A percentile compares a stretch with the other conserved stretches of the same genome.
phyloP scores from a whole-genome alignment of 768 basidiomycete species.

The Phanerochaete carnosa region DNA sequence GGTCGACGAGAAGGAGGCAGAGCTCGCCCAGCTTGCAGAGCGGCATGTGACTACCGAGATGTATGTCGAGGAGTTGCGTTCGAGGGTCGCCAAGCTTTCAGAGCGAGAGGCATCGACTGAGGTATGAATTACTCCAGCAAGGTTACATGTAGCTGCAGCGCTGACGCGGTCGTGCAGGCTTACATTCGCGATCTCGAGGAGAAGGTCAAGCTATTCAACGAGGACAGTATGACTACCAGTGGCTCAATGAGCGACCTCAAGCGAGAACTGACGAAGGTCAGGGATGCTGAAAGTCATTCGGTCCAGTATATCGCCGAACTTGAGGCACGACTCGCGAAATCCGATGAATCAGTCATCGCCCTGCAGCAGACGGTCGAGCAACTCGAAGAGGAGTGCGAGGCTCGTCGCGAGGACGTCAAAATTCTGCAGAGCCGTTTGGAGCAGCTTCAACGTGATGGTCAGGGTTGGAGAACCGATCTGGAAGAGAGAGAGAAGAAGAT shows the following conservation, averaged over 20 bases:
- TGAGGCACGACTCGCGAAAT: conserved; percentile 73
- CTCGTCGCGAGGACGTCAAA: conserved; percentile 69
- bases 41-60: conserved; percentile 76
- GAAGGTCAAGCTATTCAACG: conserved; percentile 83
- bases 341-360: conserved; percentile 71
- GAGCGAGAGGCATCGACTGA: conserved; percentile 93
- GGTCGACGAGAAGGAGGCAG: conserved; percentile 88
- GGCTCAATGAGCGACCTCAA: conserved; percentile 81
- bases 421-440: conserved; percentile 71
- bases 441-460: conserved; percentile 64
- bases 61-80: conserved; percentile 83
- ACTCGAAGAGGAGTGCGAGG: conserved; percentile 73
- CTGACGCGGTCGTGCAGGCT: conserved; percentile 44
- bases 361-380: conserved; percentile 70
- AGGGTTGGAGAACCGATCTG: conserved; percentile 81
- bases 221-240: conserved; percentile 69
- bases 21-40: conserved; percentile 60
- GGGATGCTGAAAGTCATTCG: conserved; percentile 71
- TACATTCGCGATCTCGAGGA: conserved; percentile 94
- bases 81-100: conserved; percentile 73
- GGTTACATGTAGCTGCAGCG: conserved; percentile 1
- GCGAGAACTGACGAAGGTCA: conserved; percentile 76
- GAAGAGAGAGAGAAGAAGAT: conserved; percentile 80
- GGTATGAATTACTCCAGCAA: conserved; percentile 41
- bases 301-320: conserved; percentile 82